Evolutionary conservation across 805 yeast genomes (phyloP).

Genomic region (Lipomyces chichibuensis): DNA sequence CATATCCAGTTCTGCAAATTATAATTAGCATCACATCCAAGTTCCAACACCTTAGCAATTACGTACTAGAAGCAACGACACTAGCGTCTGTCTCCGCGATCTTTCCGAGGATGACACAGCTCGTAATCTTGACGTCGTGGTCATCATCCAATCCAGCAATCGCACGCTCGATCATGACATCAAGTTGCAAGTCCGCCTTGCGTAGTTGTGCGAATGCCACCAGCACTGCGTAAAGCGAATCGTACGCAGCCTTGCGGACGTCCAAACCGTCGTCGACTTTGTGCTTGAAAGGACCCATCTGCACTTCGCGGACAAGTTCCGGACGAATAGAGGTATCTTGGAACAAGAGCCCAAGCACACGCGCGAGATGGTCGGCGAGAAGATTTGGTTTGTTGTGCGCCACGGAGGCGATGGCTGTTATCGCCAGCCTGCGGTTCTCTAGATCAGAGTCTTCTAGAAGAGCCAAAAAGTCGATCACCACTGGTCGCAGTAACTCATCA

Average conservation of each 20-base stretch:
- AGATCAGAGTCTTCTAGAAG: conserved; percentile 49
- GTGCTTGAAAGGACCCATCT: conserved; percentile 87
- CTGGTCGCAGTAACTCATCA: conserved; percentile 38
- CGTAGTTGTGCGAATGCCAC: conserved; percentile 11
- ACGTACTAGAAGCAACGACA: conserved; percentile 29
- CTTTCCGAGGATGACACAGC: conserved; percentile 52
- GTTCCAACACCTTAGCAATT: too few species aligned
- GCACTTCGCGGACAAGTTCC: conserved; percentile 63
- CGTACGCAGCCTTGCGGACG: conserved; percentile 71
- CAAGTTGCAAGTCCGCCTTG: conserved; percentile 11
- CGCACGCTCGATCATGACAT: conserved; percentile 46
- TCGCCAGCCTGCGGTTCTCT: conserved; percentile 61
- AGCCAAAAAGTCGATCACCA: conserved; percentile 40
- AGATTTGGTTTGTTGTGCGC: conserved; percentile 58
- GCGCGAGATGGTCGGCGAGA: conserved; percentile 52
- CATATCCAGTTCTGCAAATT: conserved; percentile 31
- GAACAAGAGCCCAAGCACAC: conserved; percentile 56
- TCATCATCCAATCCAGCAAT: conserved; percentile 62
- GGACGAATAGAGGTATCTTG: conserved; percentile 59
- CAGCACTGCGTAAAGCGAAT: conserved; percentile 61
- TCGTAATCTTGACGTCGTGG: conserved; percentile 59
- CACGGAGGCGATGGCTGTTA: conserved; percentile 61
- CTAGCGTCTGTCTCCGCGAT: conserved; percentile 45
- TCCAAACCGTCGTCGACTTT: conserved; percentile 77
- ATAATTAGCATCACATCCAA: conserved; percentile 9